Conservation (phyloP, 495 filamentous ascomycete genomes). For the Letharia lupina region DNA sequence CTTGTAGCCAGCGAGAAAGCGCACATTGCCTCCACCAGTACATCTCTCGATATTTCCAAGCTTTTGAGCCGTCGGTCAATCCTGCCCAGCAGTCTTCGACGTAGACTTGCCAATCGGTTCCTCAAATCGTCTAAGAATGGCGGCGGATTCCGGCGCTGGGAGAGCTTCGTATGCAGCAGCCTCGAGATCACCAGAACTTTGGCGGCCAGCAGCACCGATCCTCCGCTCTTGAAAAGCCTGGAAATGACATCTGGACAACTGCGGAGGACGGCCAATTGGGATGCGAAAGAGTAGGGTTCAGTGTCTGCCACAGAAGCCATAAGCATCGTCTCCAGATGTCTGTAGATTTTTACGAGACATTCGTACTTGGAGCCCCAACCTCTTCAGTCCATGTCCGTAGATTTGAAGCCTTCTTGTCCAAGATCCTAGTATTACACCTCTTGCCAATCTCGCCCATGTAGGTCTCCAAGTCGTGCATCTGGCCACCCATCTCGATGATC, state of each 20-base stretch:
- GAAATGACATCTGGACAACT: constrained; percentile 47
- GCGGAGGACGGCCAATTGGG: constrained; percentile 55
- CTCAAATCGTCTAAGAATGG: constrained; percentile 54
- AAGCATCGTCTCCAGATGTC: neutral
- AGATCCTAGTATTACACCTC: constrained; percentile 63
- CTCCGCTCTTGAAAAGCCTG: constrained; percentile 48
- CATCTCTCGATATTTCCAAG: constrained; percentile 38
- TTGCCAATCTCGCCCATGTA: constrained; percentile 63
- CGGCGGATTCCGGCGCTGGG: constrained; percentile 40
- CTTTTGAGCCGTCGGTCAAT: constrained; percentile 61
- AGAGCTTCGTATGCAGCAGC: constrained; percentile 58
- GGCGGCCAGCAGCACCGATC: constrained; percentile 58
- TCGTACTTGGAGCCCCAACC: constrained; percentile 39
- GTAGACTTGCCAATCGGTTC: constrained; percentile 51
- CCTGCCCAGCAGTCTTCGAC: constrained; percentile 51
- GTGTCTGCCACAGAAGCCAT: constrained; percentile 34
- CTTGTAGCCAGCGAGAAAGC: constrained; percentile 79
- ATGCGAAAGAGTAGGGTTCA: constrained; percentile 48
- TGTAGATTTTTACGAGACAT: neutral
- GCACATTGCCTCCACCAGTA: constrained; percentile 61
- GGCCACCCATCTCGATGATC: constrained; percentile 77
- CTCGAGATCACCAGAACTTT: constrained; percentile 75
- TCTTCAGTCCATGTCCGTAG: constrained; percentile 49
- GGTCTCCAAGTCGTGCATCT: constrained; percentile 65
- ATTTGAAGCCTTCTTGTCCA: constrained; percentile 61